Base-by-base conservation (phyloP, 805 yeast species). In the Starmerella gropengiesseri region DNA sequence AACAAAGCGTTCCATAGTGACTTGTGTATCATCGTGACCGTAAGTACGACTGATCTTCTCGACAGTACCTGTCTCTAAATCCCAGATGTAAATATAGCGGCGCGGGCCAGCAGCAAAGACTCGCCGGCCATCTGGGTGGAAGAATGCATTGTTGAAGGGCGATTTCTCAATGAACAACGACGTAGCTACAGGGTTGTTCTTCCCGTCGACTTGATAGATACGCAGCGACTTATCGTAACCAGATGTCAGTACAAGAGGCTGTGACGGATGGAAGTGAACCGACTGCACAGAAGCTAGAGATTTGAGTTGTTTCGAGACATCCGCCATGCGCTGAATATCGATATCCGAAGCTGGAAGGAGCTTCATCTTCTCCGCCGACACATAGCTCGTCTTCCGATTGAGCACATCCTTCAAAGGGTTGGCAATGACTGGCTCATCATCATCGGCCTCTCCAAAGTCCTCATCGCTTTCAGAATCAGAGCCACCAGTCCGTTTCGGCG, bases 181-280 rank as follows among this genome's bases (percentile, higher is more conserved):
- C 4, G 95, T 80, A 25, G 87, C 93, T 30, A 89, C 64, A 46
- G 75, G 75, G 58, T 91, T 91, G 45, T 63, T 59, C 55, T 81
- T 82, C 13, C 97, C 96, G 60, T 91, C 97, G 39, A 87, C 75
- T 57, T 89, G 94, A 60, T 78, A 91, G 12, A 91, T 68, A 52
- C 98, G 70, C 42, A 91, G 60, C 0, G 95, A 81, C 52, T 83
- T 71, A 60, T 91, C 99, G 59, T 80, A 87, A 18, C 99, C 99
- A 44, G 91, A 94, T 0, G 95, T 82, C 41, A 91, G 64, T 35
- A 89, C 65, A 23, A 91, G 66, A 31, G 98, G 94, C 53, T 78
- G 84, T 7, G 71, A 65, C 8, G 82, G 83, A 60, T 91, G 98
- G 72, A 91, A 91, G 5, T 81, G 70, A 30, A 91, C 56, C 0